These are phyloP conservation scores for Talaromyces sp. DNA, from an alignment of 2,329 filamentous ascomycete genomes.

Conservation along the genomic window DNA sequence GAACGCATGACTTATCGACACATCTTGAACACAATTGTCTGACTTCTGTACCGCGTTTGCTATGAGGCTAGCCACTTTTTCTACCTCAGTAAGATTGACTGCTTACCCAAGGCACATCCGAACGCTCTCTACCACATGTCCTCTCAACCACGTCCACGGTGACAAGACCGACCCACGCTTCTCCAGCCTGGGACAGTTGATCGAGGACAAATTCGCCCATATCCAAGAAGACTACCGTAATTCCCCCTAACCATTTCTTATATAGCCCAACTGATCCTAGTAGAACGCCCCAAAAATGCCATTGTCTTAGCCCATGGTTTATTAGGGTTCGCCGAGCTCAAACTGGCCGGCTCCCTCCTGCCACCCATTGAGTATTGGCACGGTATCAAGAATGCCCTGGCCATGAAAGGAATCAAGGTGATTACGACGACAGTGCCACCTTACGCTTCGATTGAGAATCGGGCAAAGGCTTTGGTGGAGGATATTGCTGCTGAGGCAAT, in stretches of 20 bases:
- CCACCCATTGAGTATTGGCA: conserved; percentile 64
- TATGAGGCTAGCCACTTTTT: conserved; percentile 4
- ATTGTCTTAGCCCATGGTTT: conserved; percentile 64
- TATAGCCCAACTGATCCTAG: conserved; percentile 5
- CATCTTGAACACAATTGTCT: not conserved
- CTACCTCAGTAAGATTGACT: not conserved
- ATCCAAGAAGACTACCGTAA: conserved; percentile 58
- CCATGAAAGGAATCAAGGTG: conserved; percentile 57
- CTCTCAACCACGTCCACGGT: not conserved
- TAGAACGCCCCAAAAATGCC: conserved; percentile 52
- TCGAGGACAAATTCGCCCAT: conserved; percentile 61
- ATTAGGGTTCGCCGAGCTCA: conserved; percentile 63
- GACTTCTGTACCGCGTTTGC: not conserved
- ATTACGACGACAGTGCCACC: conserved; percentile 59
- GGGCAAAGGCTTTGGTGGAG: conserved; percentile 53
- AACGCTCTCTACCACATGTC: not conserved
- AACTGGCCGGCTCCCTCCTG: conserved; percentile 51
- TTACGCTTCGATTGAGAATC: conserved; percentile 57
- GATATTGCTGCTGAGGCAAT: conserved; percentile 53
- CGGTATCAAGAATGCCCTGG: conserved; percentile 59
- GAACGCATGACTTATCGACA: not conserved
- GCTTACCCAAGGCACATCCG: not conserved
- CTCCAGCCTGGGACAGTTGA: conserved; percentile 50
- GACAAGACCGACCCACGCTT: conserved; percentile 46
- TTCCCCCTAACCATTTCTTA: not conserved